These are phyloP conservation scores for Pelargonium citronellum DNA, from an alignment of 441 rosid species.

Conservation along the genomic window DNA sequence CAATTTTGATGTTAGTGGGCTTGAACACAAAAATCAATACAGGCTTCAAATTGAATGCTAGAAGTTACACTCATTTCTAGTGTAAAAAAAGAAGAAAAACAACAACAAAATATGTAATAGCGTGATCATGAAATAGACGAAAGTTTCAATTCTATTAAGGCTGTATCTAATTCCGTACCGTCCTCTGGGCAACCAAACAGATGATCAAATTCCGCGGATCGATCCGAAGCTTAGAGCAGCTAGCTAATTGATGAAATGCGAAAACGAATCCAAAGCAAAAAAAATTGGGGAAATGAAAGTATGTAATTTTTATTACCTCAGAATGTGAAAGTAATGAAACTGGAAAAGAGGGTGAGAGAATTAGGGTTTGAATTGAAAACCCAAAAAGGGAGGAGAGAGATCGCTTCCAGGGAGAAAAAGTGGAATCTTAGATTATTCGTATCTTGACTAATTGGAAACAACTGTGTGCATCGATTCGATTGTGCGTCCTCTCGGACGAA, in stretches of 20 bases:
- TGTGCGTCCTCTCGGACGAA: no score
- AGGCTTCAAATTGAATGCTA: not conserved
- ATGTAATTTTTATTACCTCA: not conserved
- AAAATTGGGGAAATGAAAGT: not conserved
- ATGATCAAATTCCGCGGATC: not conserved
- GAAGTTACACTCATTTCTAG: not conserved
- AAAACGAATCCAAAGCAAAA: not conserved
- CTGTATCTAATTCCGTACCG: not conserved
- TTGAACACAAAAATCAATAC: not conserved
- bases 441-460: not conserved
- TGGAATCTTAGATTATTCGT: not conserved
- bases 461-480: not conserved
- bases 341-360: not conserved
- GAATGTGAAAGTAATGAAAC: not conserved
- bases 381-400: not conserved
- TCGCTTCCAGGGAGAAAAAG: not conserved
- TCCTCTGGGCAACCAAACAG: not conserved
- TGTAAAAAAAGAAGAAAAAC: not conserved
- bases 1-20: not conserved
- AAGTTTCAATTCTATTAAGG: not conserved
- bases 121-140: not conserved
- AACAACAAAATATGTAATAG: not conserved
- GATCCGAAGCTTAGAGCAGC: not conserved
- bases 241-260: not conserved
- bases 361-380: conserved; percentile 4